Conservation (phyloP, 2,329 filamentous ascomycete genomes). For the Aspergillus persii region DNA sequence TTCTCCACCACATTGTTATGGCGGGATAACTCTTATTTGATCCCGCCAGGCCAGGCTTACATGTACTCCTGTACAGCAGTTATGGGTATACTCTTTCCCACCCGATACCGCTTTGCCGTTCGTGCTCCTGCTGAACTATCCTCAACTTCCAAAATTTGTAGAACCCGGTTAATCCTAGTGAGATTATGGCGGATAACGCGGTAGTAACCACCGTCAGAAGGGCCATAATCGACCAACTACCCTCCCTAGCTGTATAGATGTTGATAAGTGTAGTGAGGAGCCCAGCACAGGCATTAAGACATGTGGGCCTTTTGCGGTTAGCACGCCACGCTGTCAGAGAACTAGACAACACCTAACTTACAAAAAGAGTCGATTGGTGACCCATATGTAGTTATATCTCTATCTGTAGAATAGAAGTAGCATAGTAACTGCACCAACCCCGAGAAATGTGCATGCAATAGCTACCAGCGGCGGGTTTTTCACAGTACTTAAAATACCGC, state of each 20-base stretch:
- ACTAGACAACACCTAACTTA: not conserved
- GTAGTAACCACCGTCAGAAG: not conserved
- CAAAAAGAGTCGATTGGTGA: not conserved
- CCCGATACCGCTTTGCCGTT: not conserved
- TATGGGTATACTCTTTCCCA: not conserved
- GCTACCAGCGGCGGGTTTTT: conserved; percentile 44
- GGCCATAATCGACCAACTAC: conserved; percentile 1
- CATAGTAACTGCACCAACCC: not conserved
- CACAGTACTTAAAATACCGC: conserved; percentile 29
- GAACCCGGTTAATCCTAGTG: not conserved
- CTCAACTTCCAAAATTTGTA: conserved; percentile 1
- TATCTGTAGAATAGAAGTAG: not conserved
- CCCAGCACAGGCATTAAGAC: not conserved
- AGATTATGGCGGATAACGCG: not conserved
- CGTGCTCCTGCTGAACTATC: not conserved
- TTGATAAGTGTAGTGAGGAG: not conserved
- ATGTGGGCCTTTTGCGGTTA: not conserved
- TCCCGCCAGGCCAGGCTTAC: too few species aligned
- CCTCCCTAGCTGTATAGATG: not conserved
- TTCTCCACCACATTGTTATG: too few species aligned
- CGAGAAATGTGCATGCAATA: conserved; percentile 39
- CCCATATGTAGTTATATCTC: conserved; percentile 2
- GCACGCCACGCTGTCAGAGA: too few species aligned
- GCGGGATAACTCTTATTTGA: too few species aligned
- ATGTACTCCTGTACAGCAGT: not conserved